Percentiles rank a stretch among this genome's conserved stretches.
These are phyloP conservation scores for Neopestalotiopsis sp. DNA, from an alignment of 2,329 filamentous ascomycete genomes.

Conservation along the genomic window DNA sequence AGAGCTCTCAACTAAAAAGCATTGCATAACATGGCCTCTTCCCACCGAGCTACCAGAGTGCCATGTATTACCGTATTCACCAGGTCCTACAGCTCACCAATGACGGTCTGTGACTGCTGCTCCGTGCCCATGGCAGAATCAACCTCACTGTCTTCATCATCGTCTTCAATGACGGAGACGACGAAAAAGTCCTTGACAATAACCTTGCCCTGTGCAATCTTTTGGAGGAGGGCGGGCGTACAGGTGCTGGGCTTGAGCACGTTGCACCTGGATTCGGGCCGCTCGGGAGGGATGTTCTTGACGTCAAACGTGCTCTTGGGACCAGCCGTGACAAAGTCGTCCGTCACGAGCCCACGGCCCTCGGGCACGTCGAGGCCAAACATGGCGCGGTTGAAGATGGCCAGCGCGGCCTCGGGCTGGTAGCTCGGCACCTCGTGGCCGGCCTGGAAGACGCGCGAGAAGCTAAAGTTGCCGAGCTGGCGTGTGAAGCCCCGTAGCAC, in stretches of 20 bases:
- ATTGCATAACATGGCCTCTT: neutral
- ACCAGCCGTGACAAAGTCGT: conserved; percentile 39
- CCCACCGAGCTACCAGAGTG: neutral
- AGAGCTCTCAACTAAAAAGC: neutral
- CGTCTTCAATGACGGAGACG: neutral
- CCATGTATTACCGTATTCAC: neutral
- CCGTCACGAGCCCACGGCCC: conserved; percentile 54
- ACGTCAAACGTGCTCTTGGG: conserved; percentile 47
- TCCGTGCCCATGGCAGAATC: neutral
- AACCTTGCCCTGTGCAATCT: conserved; percentile 10
- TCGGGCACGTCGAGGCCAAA: conserved; percentile 54
- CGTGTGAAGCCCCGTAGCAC: conserved; percentile 36
- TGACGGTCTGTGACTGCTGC: neutral
- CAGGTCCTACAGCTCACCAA: conserved; percentile 2
- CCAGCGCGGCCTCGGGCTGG: conserved; percentile 54
- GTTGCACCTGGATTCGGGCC: conserved; percentile 17
- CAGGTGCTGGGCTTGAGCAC: conserved; percentile 14
- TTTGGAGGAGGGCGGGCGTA: neutral
- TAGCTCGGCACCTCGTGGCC: conserved; percentile 61
- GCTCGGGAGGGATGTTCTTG: conserved; percentile 41
- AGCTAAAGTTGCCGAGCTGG: conserved; percentile 71
- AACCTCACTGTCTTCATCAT: neutral
- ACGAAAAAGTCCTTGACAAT: conserved; percentile 15
- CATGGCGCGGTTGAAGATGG: conserved; percentile 58
- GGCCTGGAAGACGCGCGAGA: conserved; percentile 62